Evolutionary conservation across 2,329 filamentous ascomycete genomes (phyloP), one percentile per base, ranked within the genome.

Genomic region (Fusarium abutilonis): DNA sequence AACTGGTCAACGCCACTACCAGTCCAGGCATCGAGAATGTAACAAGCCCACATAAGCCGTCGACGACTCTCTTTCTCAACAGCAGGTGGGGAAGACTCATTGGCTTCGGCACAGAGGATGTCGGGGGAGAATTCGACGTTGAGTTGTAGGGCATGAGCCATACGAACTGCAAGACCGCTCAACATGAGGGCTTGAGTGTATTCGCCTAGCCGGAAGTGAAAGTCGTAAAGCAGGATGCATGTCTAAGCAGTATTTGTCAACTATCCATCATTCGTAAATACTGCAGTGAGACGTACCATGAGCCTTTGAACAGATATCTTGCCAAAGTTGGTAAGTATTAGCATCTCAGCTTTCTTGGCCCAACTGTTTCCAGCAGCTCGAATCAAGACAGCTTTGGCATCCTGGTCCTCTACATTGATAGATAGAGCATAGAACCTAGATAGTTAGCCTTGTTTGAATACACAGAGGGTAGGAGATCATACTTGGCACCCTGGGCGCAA

Each of bases 1-100:
- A 78, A 58, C 52, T 77, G 76, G 48, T 78, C 76, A 32, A 74
- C 72, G 40, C 76, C 76, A 44, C 73, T 77, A 19, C 76, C 75
- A 2, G 76, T 75, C 75, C 76, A 78, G 3, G 76, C 75, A 55
- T 78, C 76, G 15, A 78, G 69, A 13, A 77, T 75, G 44, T 78
- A 78, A 57, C 76, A 78, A 9, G 76, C 76, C 76, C 76, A 78
- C 76, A 78, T 78, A 9, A 78, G 72, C 11, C 76, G 73, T 11
- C 76, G 67, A 1, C 76, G 74, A 19, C 75, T 75, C 56, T 78
- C 76, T 17, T 76, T 71, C 39, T 76, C 71, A 6, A 77, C 75
- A 1, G 76, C 73, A 0, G 76, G 76, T 1, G 75, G 75, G 1
- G 71, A 66, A 2, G 60, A 63, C 3, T 69, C 65, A 35, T 72